Evolutionary conservation across 345 rosid genomes (phyloP).

Genomic region (Salix suchowensis): DNA sequence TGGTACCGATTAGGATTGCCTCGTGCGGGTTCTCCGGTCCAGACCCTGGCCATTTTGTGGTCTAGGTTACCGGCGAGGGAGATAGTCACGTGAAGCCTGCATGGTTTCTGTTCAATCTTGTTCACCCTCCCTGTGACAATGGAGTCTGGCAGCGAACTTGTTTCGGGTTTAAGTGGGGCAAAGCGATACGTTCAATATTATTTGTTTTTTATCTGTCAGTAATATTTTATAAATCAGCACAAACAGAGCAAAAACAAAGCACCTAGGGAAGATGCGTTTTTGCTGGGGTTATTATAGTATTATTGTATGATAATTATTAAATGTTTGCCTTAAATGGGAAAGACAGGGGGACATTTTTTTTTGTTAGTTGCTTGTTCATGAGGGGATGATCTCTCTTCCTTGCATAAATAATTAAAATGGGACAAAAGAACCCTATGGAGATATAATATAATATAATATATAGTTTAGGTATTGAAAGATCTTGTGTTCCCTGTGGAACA

Average conservation of each 20-base stretch:
- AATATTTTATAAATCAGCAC: background rate
- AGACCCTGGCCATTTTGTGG: background rate
- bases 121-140: background rate
- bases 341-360: conserved; percentile 8
- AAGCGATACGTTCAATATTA: too few species aligned
- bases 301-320: background rate
- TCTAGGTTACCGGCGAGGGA: background rate
- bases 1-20: background rate
- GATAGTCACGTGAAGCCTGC: background rate
- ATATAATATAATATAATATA: background rate
- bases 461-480: background rate
- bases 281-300: background rate
- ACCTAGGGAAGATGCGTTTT: conserved; percentile 1
- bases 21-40: conserved; percentile 12
- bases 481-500: too few species aligned
- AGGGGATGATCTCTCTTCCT: background rate
- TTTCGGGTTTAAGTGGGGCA: background rate
- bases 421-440: background rate
- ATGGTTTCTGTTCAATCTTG: background rate
- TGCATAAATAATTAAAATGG: background rate
- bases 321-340: background rate
- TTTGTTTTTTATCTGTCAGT: background rate
- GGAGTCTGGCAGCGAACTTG: background rate
- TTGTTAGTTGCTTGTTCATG: background rate
- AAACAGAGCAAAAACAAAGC: background rate